These are phyloP conservation scores for Debaryomyces udenii DNA, from an alignment of 1,139 yeast genomes.

Conservation along the genomic window DNA sequence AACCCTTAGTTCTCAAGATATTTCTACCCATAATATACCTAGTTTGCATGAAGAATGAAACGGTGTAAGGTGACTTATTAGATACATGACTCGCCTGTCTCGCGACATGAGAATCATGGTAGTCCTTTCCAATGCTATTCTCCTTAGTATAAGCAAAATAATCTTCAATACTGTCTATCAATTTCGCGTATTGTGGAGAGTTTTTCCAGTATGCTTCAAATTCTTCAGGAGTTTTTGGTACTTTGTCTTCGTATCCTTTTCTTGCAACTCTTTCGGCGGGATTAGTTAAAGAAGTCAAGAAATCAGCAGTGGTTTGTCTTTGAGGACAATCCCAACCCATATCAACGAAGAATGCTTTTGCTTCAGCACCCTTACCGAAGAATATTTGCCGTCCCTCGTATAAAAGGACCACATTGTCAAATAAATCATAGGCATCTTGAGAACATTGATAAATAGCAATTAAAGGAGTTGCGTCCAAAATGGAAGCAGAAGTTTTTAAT, in stretches of 20 bases:
- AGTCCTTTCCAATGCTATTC: slow-evolving; percentile 15
- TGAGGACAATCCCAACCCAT: slow-evolving; percentile 64
- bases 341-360: slow-evolving; percentile 45
- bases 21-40: slow-evolving; percentile 31
- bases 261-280: slow-evolving; percentile 64
- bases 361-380: slow-evolving; percentile 61
- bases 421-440: slow-evolving; percentile 72
- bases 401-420: slow-evolving; percentile 72
- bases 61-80: slow-evolving; percentile 35
- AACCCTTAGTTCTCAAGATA: slow-evolving; percentile 30
- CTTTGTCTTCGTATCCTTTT: slow-evolving; percentile 47
- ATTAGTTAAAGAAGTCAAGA: slow-evolving; percentile 74
- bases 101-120: slow-evolving; percentile 30
- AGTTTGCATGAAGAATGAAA: slow-evolving; percentile 38
- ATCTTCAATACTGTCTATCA: slow-evolving; percentile 23
- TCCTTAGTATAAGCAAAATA: slow-evolving; percentile 15
- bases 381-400: slow-evolving; percentile 80
- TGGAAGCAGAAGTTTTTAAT: slow-evolving; percentile 62
- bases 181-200: slow-evolving; percentile 22
- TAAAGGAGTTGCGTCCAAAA: slow-evolving; percentile 61
- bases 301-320: slow-evolving; percentile 85
- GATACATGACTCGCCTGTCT: slow-evolving; percentile 30
- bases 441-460: slow-evolving; percentile 86
- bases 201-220: slow-evolving; percentile 29
- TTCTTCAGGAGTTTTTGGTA: slow-evolving; percentile 30